Evolutionary conservation across 148 eudicot genomes (phyloP).

Genomic region (Cornus controversa): DNA sequence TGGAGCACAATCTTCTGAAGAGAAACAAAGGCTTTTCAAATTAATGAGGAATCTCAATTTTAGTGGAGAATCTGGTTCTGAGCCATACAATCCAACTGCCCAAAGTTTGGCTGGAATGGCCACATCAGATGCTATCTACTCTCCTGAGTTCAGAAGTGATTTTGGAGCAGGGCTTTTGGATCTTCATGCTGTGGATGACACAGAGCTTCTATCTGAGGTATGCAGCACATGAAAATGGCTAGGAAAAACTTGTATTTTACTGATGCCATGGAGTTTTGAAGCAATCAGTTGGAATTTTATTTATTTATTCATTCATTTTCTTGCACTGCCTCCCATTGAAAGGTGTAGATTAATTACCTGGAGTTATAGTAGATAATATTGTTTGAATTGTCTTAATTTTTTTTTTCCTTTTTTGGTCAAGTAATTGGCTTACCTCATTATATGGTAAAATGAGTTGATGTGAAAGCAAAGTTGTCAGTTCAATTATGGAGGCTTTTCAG

Average conservation of each 20-base stretch:
- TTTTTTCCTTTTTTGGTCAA: too few species aligned
- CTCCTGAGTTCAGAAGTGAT: slow-evolving; percentile 91
- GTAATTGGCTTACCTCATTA: neutral
- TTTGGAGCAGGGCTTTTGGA: slow-evolving; percentile 99
- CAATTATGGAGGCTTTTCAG: too few species aligned
- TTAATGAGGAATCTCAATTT: slow-evolving; percentile 95
- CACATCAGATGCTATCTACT: slow-evolving; percentile 62
- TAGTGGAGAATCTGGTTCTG: slow-evolving; percentile 85
- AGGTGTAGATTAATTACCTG: too few species aligned
- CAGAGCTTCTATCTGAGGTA: slow-evolving; percentile 97
- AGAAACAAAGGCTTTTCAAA: slow-evolving; percentile 92
- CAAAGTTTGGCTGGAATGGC: slow-evolving; percentile 56
- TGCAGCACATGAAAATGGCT: neutral
- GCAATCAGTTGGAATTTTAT: too few species aligned
- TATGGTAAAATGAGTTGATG: too few species aligned
- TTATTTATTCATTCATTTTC: too few species aligned
- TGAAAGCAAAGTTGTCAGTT: too few species aligned
- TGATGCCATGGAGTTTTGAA: neutral
- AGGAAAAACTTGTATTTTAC: neutral
- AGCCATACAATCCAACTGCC: slow-evolving; percentile 72
- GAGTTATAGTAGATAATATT: too few species aligned
- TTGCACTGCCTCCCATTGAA: too few species aligned
- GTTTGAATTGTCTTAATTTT: neutral
- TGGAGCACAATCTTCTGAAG: slow-evolving; percentile 96
- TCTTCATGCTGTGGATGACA: slow-evolving; percentile 97